A percentile compares a stretch with the other conserved stretches of the same genome.
Evolutionary conservation across 1,284 basidiomycete genomes (phyloP).

Genomic region (Ceraceosorus guamensis): DNA sequence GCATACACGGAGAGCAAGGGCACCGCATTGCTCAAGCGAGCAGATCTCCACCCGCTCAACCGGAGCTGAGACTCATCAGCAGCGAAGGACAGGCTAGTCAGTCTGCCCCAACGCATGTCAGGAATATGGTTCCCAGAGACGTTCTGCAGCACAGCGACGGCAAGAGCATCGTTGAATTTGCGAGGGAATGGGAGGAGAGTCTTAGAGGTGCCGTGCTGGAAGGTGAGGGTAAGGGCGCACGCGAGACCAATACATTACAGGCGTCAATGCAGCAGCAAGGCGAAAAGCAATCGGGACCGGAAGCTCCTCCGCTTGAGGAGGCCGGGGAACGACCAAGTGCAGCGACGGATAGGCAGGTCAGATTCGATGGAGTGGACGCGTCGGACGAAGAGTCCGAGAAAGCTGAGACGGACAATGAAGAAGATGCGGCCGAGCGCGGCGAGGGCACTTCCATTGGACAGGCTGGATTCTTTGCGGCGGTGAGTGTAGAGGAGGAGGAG

Average conservation of each 20-base stretch:
- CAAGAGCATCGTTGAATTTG: constrained; percentile 65
- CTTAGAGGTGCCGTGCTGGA: background rate
- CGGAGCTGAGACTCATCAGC: constrained; percentile 18
- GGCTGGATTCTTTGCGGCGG: background rate
- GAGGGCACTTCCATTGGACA: background rate
- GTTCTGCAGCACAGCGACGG: constrained; percentile 71
- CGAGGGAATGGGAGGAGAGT: constrained; percentile 57
- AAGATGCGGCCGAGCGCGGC: background rate
- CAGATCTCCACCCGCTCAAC: background rate
- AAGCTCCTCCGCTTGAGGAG: too few species aligned
- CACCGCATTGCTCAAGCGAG: background rate
- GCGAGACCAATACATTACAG: too few species aligned
- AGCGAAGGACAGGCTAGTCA: constrained; percentile 16
- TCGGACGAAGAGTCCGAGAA: too few species aligned
- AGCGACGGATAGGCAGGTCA: too few species aligned
- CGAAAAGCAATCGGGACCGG: too few species aligned
- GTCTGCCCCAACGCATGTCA: constrained; percentile 57
- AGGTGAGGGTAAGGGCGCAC: too few species aligned
- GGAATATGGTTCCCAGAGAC: constrained; percentile 89
- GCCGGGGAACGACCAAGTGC: too few species aligned
- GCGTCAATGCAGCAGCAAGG: too few species aligned
- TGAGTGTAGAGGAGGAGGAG: too few species aligned
- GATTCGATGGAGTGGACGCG: too few species aligned
- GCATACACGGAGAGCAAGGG: background rate
- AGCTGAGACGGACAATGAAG: background rate